Percentiles rank a stretch among this genome's conserved stretches.
Evolutionary conservation across 2,329 filamentous ascomycete species (phyloP).

Genomic region (Fusarium mundagurra): DNA sequence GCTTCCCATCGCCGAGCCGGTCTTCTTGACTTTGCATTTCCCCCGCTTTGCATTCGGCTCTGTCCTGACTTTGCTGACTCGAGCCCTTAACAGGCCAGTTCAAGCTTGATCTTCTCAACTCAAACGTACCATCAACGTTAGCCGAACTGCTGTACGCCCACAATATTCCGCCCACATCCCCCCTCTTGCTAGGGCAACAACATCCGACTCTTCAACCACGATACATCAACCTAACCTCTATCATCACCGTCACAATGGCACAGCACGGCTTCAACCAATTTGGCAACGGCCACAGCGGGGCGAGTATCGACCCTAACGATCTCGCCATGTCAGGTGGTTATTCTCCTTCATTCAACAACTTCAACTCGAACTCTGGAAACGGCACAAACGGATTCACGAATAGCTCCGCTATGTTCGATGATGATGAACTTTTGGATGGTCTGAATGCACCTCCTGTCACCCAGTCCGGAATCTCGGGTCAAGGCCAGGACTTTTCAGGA

Average conservation of each 20-base stretch:
- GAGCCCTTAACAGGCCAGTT: slow-evolving; percentile 27
- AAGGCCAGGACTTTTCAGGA: slow-evolving; percentile 65
- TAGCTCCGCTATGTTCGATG: slow-evolving; percentile 81
- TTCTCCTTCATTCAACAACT: slow-evolving; percentile 67
- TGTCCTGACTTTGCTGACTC: slow-evolving; percentile 33
- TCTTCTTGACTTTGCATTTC: slow-evolving; percentile 20
- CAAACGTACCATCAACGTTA: slow-evolving; percentile 28
- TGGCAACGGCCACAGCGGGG: slow-evolving; percentile 61
- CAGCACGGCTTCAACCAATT: slow-evolving; percentile 68
- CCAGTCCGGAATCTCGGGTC: slow-evolving; percentile 61
- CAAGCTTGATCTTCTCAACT: slow-evolving; percentile 24
- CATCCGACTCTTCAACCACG: slow-evolving; percentile 24
- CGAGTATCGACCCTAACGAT: slow-evolving; percentile 84
- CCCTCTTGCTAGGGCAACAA: slow-evolving; percentile 35
- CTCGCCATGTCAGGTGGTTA: slow-evolving; percentile 74
- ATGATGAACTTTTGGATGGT: slow-evolving; percentile 87
- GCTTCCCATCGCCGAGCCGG: slow-evolving; percentile 33
- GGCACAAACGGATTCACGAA: slow-evolving; percentile 78
- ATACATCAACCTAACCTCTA: slow-evolving; percentile 12
- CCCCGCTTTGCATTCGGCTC: slow-evolving; percentile 26
- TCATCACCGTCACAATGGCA: slow-evolving; percentile 55
- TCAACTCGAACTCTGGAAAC: slow-evolving; percentile 67
- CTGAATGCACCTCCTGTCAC: slow-evolving; percentile 66
- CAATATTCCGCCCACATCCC: slow-evolving; percentile 39
- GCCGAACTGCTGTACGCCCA: slow-evolving; percentile 38